A percentile compares a stretch with the other conserved stretches of the same genome.
These are phyloP conservation scores for Glycine tomentella DNA, from an alignment of 306 rosid species.

Conservation along the genomic window DNA sequence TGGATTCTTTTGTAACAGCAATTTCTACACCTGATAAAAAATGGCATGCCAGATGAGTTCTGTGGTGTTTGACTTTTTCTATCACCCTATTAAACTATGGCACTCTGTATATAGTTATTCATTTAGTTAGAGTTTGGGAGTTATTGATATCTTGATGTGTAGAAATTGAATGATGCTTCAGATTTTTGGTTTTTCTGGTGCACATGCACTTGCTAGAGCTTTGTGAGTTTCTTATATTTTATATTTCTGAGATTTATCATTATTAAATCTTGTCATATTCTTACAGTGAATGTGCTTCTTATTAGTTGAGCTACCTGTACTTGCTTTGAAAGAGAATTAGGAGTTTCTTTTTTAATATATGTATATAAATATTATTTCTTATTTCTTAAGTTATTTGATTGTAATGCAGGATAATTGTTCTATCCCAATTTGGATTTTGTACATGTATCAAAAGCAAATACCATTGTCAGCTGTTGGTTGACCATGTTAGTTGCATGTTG, in stretches of 20 bases:
- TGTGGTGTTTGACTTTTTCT: not conserved
- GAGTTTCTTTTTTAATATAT: not conserved
- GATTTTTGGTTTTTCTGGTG: conserved; percentile 21
- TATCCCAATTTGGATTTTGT: conserved; percentile 39
- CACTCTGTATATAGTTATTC: conserved; percentile 5
- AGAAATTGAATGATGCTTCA: conserved; percentile 28
- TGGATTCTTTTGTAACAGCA: conserved; percentile 17
- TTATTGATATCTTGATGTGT: conserved; percentile 36
- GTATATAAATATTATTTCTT: not conserved
- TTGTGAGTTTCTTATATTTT: conserved; percentile 4
- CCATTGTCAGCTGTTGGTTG: conserved; percentile 41
- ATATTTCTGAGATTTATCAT: conserved; percentile 18
- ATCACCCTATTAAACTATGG: not conserved
- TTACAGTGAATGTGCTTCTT: conserved; percentile 7
- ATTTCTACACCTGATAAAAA: conserved; percentile 7
- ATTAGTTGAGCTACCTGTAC: conserved; percentile 13
- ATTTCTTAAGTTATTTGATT: conserved; percentile 31
- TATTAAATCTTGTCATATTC: conserved; percentile 22
- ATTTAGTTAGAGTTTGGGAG: not conserved
- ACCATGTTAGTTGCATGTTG: conserved; percentile 33
- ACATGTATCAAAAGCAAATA: conserved; percentile 39
- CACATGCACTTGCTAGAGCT: conserved; percentile 24
- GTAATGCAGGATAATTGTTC: conserved; percentile 49
- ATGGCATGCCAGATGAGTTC: conserved; percentile 5
- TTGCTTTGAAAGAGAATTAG: conserved; percentile 16